Conservation (phyloP, 2,329 filamentous ascomycete genomes). For the Ascochyta pisi region DNA sequence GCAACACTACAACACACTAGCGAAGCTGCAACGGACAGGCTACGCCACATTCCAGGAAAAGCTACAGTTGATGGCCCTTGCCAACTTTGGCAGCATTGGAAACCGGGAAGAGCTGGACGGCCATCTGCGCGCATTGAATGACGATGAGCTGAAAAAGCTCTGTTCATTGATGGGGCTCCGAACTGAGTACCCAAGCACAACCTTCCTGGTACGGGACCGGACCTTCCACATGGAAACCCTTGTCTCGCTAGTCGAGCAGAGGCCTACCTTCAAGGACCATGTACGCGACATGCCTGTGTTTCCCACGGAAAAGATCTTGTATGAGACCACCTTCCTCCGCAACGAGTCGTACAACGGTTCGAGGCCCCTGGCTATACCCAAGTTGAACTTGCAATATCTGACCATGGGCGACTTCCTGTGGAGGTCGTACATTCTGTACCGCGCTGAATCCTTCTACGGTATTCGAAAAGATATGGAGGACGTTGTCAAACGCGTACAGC, state of each 20-base stretch:
- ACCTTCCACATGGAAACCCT: conserved; percentile 74
- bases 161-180: conserved; percentile 77
- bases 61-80: conserved; percentile 86
- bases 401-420: conserved; percentile 97
- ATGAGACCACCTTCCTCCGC: conserved; percentile 77
- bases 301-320: conserved; percentile 84
- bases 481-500: conserved; percentile 78
- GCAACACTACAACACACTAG: conserved; percentile 76
- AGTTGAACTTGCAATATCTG: conserved; percentile 93
- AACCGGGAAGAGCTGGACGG: conserved; percentile 78
- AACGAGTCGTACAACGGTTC: conserved; percentile 90
- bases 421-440: conserved; percentile 87
- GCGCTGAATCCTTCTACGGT: conserved; percentile 90
- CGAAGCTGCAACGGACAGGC: conserved; percentile 78
- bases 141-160: conserved; percentile 75
- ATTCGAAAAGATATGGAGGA: conserved; percentile 91
- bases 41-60: conserved; percentile 85
- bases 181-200: conserved; percentile 78
- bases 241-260: conserved; percentile 75
- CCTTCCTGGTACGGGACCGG: conserved; percentile 69
- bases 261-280: conserved; percentile 81
- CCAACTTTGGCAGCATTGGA: conserved; percentile 89
- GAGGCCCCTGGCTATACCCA: conserved; percentile 85
- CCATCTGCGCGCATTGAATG: conserved; percentile 74
- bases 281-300: conserved; percentile 74